Percentiles rank a stretch among this genome's conserved stretches.
Conservation (phyloP, 2,329 filamentous ascomycete species). For the Xylaria sp. region DNA sequence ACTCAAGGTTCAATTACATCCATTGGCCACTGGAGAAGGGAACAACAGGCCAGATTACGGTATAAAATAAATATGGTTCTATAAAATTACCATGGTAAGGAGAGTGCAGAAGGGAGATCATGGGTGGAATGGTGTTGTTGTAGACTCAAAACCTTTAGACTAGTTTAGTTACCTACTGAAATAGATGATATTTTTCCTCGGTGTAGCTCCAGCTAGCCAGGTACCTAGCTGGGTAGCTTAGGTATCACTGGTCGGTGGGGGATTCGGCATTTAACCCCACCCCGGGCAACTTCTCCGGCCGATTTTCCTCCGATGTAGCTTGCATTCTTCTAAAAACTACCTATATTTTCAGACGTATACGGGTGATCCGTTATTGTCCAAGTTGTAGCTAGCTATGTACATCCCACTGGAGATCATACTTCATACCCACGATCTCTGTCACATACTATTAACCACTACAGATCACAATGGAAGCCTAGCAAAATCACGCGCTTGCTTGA, state of each 20-base stretch:
- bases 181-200: conserved; percentile 17
- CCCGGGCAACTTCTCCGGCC: neutral
- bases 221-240: neutral
- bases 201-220: neutral
- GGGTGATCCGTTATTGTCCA: no score
- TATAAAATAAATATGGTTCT: conserved; percentile 12
- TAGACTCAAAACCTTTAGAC: conserved; percentile 4
- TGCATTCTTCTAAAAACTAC: no score
- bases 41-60: conserved; percentile 1
- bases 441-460: no score
- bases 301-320: no score
- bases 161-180: no score
- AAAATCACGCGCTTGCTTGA: no score
- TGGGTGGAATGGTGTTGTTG: conserved; percentile 9
- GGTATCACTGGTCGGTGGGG: neutral
- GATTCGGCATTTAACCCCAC: neutral
- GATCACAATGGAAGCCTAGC: no score
- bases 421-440: no score
- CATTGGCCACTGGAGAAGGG: conserved; percentile 39
- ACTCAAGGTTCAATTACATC: conserved; percentile 35
- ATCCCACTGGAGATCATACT: no score
- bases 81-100: conserved; percentile 21
- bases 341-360: no score
- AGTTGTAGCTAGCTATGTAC: no score
- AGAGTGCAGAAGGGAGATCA: conserved; percentile 6